Conservation (phyloP, 2,329 filamentous ascomycete species). For the Basipetospora sp. region DNA sequence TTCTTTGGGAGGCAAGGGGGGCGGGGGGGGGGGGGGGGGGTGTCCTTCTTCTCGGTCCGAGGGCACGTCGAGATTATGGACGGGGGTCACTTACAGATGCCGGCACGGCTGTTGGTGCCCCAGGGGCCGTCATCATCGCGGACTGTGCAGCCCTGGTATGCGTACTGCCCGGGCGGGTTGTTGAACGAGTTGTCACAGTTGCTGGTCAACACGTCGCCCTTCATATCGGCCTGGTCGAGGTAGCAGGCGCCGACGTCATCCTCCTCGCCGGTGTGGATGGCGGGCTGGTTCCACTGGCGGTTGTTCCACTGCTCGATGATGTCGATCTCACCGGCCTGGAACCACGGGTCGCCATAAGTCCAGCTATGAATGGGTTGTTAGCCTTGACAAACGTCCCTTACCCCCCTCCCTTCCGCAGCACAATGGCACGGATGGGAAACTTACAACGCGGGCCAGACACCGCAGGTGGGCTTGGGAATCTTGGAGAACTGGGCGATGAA, state of each 20-base stretch:
- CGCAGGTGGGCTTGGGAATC: slow-evolving; percentile 51
- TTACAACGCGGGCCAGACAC: slow-evolving; percentile 58
- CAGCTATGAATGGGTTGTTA: slow-evolving; percentile 19
- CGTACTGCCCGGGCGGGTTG: slow-evolving; percentile 17
- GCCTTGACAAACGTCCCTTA: not conserved
- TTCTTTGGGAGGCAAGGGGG: no score
- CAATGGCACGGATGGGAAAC: no score
- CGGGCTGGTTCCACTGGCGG: slow-evolving; percentile 37
- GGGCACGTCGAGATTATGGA: no score
- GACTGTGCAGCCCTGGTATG: slow-evolving; percentile 26
- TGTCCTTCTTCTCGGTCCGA: no score
- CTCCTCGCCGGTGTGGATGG: slow-evolving; percentile 36
- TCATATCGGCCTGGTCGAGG: slow-evolving; percentile 17
- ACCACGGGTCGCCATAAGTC: slow-evolving; percentile 41
- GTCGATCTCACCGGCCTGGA: slow-evolving; percentile 48
- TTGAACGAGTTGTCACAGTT: slow-evolving; percentile 29
- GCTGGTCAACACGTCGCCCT: slow-evolving; percentile 16
- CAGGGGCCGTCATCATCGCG: slow-evolving; percentile 24
- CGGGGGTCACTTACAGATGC: slow-evolving; percentile 7
- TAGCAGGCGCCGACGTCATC: slow-evolving; percentile 20
- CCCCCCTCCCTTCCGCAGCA: no score
- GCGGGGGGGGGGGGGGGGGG: no score
- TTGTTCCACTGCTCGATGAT: slow-evolving; percentile 53
- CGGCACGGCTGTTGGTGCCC: slow-evolving; percentile 22
- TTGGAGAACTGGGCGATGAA: slow-evolving; percentile 56